phyloP scores from a whole-genome alignment of 2,329 filamentous ascomycete species.

The Microsporum audouinii region DNA sequence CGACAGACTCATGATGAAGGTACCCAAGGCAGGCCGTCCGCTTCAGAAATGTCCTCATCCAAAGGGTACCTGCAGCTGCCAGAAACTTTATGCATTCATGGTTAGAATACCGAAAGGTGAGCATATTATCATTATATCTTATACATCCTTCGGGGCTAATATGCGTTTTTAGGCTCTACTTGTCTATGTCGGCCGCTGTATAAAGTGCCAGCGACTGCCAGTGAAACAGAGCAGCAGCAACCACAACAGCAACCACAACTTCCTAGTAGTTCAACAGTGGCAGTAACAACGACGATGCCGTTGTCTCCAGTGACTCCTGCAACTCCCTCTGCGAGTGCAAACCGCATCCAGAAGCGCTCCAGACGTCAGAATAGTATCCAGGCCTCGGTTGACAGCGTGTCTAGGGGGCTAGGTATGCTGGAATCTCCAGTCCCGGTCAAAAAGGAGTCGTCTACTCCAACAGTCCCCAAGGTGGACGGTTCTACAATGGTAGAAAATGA shows the following conservation, averaged over 20 bases:
- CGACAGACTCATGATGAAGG: slow-evolving; percentile 40
- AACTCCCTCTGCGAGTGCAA: slow-evolving; percentile 18
- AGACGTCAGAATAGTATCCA: slow-evolving; percentile 26
- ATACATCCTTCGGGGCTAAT: background rate
- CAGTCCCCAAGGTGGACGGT: background rate
- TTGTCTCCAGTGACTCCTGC: background rate
- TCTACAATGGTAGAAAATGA: background rate
- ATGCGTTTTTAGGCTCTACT: slow-evolving; percentile 25
- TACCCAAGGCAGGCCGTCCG: slow-evolving; percentile 39
- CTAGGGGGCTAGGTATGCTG: slow-evolving; percentile 22
- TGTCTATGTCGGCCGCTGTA: slow-evolving; percentile 35
- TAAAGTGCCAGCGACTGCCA: slow-evolving; percentile 23
- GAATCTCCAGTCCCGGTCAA: background rate
- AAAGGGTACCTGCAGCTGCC: slow-evolving; percentile 32
- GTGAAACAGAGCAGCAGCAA: slow-evolving; percentile 16
- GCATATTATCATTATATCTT: slow-evolving; percentile 4
- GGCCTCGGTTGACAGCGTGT: slow-evolving; percentile 25
- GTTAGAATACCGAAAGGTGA: slow-evolving; percentile 35
- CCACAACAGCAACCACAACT: background rate
- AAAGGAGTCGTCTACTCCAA: background rate
- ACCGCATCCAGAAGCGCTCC: slow-evolving; percentile 27
- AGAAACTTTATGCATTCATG: slow-evolving; percentile 35
- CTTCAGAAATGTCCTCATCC: slow-evolving; percentile 39
- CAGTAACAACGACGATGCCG: background rate
- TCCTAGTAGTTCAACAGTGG: background rate